Conservation (phyloP, 192 early-diverging fungal species). For the Coemansia guatemalensis region DNA sequence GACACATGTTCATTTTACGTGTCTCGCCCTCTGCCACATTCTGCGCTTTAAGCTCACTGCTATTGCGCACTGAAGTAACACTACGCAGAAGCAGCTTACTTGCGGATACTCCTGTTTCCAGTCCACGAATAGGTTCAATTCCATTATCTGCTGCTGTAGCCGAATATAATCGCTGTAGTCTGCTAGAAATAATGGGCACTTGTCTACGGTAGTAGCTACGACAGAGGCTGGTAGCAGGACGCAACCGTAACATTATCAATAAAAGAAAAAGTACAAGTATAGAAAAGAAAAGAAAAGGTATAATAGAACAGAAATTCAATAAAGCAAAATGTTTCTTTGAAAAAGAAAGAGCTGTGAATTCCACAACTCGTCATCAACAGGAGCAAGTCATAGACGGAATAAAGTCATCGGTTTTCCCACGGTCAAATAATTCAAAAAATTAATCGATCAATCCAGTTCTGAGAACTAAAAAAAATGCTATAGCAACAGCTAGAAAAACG, state of each 20-base stretch:
- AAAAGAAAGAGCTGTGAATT: no score
- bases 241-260: not conserved
- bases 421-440: no score
- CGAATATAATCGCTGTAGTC: conserved; percentile 27
- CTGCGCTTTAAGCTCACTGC: conserved; percentile 64
- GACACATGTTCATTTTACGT: conserved; percentile 87
- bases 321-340: no score
- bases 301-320: not conserved
- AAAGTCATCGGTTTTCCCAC: no score
- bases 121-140: conserved; percentile 74
- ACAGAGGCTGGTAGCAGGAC: not conserved
- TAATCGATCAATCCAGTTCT: no score
- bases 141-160: conserved; percentile 33
- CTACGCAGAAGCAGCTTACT: conserved; percentile 80
- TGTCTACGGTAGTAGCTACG: not conserved
- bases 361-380: no score
- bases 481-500: not conserved
- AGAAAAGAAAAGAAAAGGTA: conserved; percentile 5
- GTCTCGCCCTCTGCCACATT: conserved; percentile 59
- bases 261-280: conserved; percentile 9
- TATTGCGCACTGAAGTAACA: conserved; percentile 65
- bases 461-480: no score
- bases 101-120: conserved; percentile 75
- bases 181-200: no score
- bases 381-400: no score